A percentile compares a stretch with the other conserved stretches of the same genome.
Conservation (phyloP, 2,329 filamentous ascomycete species). For the Paracoccidioides brasiliensis region DNA sequence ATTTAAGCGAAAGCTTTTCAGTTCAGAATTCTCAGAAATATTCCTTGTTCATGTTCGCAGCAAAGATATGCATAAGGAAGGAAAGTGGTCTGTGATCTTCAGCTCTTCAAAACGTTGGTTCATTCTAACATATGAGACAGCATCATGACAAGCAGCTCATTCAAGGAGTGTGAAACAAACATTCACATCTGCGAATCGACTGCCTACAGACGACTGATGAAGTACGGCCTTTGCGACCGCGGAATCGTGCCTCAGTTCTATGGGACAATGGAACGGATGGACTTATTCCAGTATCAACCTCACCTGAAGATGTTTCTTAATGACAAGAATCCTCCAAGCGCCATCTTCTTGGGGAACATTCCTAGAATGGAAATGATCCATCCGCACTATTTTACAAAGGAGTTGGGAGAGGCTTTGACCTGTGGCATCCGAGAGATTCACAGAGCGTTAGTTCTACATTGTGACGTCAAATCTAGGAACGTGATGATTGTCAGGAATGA, state of each 20-base stretch:
- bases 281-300: background rate
- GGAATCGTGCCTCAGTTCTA: constrained; percentile 1
- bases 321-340: constrained; percentile 11
- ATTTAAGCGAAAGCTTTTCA: background rate
- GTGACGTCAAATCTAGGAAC: constrained; percentile 17
- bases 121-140: constrained; percentile 1
- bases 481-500: constrained; percentile 13
- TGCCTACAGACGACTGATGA: constrained; percentile 5
- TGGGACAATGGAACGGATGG: background rate
- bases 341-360: constrained; percentile 17
- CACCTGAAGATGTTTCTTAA: constrained; percentile 1
- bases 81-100: background rate
- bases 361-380: constrained; percentile 9
- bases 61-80: background rate
- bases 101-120: background rate
- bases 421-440: constrained; percentile 15
- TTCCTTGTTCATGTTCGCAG: background rate
- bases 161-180: background rate
- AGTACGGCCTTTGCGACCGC: background rate
- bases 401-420: constrained; percentile 10
- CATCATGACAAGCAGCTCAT: constrained; percentile 1
- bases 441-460: constrained; percentile 13
- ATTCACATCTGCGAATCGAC: constrained; percentile 5
- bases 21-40: background rate
- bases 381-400: constrained; percentile 13